A percentile compares a stretch with the other conserved stretches of the same genome.
phyloP scores from a whole-genome alignment of 306 rosid species.

The Cucurbita moschata region DNA sequence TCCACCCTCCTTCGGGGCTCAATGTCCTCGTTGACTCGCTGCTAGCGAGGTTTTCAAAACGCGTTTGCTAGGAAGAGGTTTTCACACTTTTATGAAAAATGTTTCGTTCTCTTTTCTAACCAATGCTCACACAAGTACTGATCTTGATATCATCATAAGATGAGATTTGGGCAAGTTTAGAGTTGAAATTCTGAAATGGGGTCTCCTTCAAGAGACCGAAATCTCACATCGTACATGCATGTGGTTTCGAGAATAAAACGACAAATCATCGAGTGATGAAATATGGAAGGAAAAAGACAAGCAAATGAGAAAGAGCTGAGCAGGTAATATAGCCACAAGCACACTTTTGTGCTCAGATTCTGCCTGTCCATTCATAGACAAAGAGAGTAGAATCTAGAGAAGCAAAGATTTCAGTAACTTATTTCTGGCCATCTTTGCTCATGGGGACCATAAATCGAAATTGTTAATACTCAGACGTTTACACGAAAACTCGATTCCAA shows the following conservation, averaged over 20 bases:
- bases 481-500: neutral
- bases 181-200: neutral
- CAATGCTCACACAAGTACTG: no score
- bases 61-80: no score
- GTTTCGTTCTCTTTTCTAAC: neutral
- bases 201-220: neutral
- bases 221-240: neutral
- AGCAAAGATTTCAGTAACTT: neutral
- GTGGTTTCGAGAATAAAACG: neutral
- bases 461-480: neutral
- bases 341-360: neutral
- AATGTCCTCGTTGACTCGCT: no score
- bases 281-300: neutral
- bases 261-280: neutral
- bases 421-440: neutral
- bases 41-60: no score
- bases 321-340: neutral
- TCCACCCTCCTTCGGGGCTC: no score
- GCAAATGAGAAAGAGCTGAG: neutral
- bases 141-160: neutral
- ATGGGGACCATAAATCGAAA: neutral
- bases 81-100: no score
- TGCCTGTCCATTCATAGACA: slow-evolving; percentile 1
- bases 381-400: neutral
- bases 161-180: neutral